Base-by-base conservation (phyloP, 116 monocot species). In the Zostera marina region DNA sequence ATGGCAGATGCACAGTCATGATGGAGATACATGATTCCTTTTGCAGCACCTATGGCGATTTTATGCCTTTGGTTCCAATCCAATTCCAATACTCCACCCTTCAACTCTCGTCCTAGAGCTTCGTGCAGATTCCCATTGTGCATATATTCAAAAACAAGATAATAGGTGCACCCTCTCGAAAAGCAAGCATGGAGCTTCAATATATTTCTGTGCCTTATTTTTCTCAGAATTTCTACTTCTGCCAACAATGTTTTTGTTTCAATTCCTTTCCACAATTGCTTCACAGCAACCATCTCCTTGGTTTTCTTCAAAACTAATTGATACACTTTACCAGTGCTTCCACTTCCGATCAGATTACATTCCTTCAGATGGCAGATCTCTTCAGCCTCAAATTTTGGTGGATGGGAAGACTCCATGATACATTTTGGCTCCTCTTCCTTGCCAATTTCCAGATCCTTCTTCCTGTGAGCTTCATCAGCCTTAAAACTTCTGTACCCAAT, bases 21-120 rank as follows among this genome's bases (percentile, higher is more conserved):
- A 55, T 91, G 91, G 19, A 91, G 79, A 63, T 91, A 85, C 84
- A 78, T 78, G 46, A 91, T 71, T 22, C 82, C 91, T 63, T 85
- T 81, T 6, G 82, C 91, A 2, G 73, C 79, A 46, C 91, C 79
- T 2, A 88, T 19, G 0, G 94, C 94, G 63, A 94, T 88, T 38
- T 74, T 79, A 46, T 87, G 72, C 72, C 92, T 22, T 60, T 41
- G 73, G 8, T 68, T 61, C 88, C 92, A 93, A 41, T 85, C 82
- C 71, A 94, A 63, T 48, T 72, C 74, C 7, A 73, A 55, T 56
- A 49, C 44, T 5, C 73, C 69, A 9, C 64, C 73, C 49, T 88
- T 84, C 23, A 66, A 58, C 61, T 85, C 72, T 12, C 62, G 55
- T 7, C 19, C 75, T 19, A 94, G 79, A 53, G 79, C 84, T 61